Conservation (phyloP, 2,329 filamentous ascomycete genomes). For the Lecanoromycetidae sp. region DNA sequence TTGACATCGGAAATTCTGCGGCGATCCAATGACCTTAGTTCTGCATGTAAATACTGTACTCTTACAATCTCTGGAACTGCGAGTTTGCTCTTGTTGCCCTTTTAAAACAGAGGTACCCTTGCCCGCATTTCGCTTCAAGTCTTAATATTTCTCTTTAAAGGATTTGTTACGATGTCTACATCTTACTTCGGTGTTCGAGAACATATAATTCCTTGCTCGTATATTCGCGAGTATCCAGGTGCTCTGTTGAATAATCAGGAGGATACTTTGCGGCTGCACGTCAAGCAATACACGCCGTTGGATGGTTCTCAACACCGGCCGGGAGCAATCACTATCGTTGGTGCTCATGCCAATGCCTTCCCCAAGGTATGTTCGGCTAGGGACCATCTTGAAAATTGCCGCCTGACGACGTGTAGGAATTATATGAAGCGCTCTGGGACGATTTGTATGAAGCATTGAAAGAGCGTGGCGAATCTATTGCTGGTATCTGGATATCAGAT, state of each 20-base stretch:
- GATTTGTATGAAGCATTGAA: conserved; percentile 54
- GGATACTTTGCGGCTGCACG: conserved; percentile 56
- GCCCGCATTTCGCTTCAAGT: neutral
- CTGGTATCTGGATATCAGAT: conserved; percentile 82
- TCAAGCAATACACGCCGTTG: conserved; percentile 67
- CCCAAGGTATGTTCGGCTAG: conserved; percentile 53
- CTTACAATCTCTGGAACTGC: no score
- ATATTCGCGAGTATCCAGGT: conserved; percentile 70
- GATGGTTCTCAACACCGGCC: conserved; percentile 36
- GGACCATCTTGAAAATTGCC: neutral
- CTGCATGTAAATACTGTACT: no score
- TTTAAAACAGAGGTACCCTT: neutral
- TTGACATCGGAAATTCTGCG: no score
- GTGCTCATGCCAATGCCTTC: conserved; percentile 82
- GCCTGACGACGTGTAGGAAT: conserved; percentile 45
- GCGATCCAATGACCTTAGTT: no score
- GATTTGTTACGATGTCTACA: conserved; percentile 15
- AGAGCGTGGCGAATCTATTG: conserved; percentile 53
- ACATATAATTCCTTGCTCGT: conserved; percentile 60
- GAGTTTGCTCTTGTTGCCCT: no score
- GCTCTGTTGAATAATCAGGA: conserved; percentile 63
- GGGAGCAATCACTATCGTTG: conserved; percentile 76
- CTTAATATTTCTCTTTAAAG: neutral
- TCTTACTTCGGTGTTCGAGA: conserved; percentile 54
- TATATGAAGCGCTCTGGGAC: conserved; percentile 88